Evolutionary conservation across 352 stramenopile genomes (phyloP).

Genomic region (Saprolegnia parasitica): DNA sequence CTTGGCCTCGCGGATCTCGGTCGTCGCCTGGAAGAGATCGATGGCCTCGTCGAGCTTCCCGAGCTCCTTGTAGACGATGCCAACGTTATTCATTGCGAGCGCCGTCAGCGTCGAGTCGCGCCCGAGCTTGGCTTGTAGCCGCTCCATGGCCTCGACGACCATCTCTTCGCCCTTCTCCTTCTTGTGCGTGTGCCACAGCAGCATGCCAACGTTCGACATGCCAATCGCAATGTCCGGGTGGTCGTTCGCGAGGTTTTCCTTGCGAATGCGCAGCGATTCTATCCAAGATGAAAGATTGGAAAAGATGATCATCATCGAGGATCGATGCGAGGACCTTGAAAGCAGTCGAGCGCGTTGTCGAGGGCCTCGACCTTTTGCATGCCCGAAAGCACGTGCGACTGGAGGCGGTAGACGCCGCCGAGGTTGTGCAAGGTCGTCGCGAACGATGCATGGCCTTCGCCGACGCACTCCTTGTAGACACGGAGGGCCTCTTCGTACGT

Average conservation of each 20-base stretch:
- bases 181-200: conserved; percentile 82
- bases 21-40: conserved; percentile 61
- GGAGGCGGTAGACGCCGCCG: conserved; percentile 62
- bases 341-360: conserved; percentile 67
- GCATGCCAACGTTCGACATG: conserved; percentile 77
- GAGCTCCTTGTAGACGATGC: conserved; percentile 73
- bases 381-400: conserved; percentile 48
- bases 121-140: conserved; percentile 60
- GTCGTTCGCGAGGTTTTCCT: conserved; percentile 56
- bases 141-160: conserved; percentile 51
- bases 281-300: conserved; percentile 6
- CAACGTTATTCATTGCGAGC: conserved; percentile 79
- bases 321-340: conserved; percentile 35
- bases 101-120: conserved; percentile 55
- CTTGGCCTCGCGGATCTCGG: conserved; percentile 53
- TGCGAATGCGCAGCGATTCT: conserved; percentile 72
- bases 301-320: not conserved
- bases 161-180: conserved; percentile 33
- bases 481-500: conserved; percentile 76
- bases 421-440: conserved; percentile 81
- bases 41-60: conserved; percentile 62
- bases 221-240: conserved; percentile 75
- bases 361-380: conserved; percentile 66
- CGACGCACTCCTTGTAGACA: conserved; percentile 75
- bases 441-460: conserved; percentile 77